These are phyloP conservation scores for Geotrichum cucujoidarum DNA, from an alignment of 1,139 yeast genomes.

Conservation along the genomic window DNA sequence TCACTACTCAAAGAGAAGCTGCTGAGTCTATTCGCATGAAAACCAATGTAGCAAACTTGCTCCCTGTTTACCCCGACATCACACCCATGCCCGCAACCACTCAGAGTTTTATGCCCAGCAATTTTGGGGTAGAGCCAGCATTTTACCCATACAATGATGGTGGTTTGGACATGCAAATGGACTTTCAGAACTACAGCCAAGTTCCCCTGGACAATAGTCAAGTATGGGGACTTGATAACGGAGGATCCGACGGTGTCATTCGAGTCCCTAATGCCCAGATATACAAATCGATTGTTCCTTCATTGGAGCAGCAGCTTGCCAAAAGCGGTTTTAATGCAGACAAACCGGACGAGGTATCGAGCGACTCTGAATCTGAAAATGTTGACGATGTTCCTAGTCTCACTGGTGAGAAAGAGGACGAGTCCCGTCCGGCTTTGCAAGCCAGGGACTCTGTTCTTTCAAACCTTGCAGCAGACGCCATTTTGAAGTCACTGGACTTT, in stretches of 20 bases:
- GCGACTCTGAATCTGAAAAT: not conserved
- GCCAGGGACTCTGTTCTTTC: constrained; percentile 23
- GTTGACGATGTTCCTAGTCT: no score
- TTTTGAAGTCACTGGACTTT: constrained; percentile 29
- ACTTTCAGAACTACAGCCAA: not conserved
- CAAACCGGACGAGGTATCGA: not conserved
- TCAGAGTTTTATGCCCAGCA: not conserved
- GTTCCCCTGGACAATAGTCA: not conserved
- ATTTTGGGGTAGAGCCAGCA: no score
- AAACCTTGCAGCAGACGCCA: constrained; percentile 30
- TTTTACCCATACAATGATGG: not conserved
- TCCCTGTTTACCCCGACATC: constrained; percentile 17
- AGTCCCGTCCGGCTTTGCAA: no score
- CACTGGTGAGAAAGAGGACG: constrained; percentile 17
- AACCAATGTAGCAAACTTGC: constrained; percentile 21
- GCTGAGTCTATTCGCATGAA: constrained; percentile 20
- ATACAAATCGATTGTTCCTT: constrained; percentile 28
- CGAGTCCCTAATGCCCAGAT: constrained; percentile 26
- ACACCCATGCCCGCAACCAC: constrained; percentile 6
- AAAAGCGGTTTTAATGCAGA: constrained; percentile 13
- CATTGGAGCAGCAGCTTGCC: constrained; percentile 26
- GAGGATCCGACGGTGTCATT: constrained; percentile 5
- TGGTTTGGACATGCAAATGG: constrained; percentile 6
- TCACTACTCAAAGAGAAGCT: not conserved
- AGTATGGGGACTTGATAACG: not conserved